Percentiles rank a stretch among this genome's conserved stretches.
These are phyloP conservation scores for Brettanomyces sp. DNA, from an alignment of 805 yeast species.

Conservation along the genomic window DNA sequence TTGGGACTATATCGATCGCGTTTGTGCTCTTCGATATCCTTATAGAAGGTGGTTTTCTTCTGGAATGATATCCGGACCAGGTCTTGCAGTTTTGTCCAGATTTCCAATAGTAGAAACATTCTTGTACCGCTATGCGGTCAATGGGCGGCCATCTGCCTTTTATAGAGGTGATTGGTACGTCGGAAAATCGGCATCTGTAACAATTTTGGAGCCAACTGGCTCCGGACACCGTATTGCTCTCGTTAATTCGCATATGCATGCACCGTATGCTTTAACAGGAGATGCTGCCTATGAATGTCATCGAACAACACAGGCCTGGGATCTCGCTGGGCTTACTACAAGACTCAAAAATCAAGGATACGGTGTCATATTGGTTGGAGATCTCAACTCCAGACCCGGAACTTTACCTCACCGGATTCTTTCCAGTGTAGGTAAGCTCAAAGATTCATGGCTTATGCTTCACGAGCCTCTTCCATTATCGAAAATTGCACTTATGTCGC, in stretches of 20 bases:
- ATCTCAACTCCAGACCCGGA: constrained; percentile 82
- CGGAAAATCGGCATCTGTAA: constrained; percentile 80
- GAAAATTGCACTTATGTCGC: constrained; percentile 36
- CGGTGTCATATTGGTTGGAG: constrained; percentile 86
- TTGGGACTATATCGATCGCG: constrained; percentile 52
- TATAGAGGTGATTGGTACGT: constrained; percentile 96
- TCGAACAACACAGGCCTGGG: constrained; percentile 95
- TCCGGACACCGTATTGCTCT: constrained; percentile 57
- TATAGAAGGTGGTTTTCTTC: constrained; percentile 63
- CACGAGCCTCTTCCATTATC: constrained; percentile 40
- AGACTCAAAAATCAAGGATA: constrained; percentile 65
- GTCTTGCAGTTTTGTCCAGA: constrained; percentile 74
- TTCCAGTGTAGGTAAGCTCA: constrained; percentile 55
- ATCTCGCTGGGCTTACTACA: constrained; percentile 59
- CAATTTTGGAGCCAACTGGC: constrained; percentile 46
- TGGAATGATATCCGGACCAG: constrained; percentile 90
- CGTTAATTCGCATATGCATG: constrained; percentile 93
- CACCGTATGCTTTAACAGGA: constrained; percentile 78
- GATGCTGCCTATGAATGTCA: constrained; percentile 89
- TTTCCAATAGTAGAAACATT: constrained; percentile 76
- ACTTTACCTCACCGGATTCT: constrained; percentile 72
- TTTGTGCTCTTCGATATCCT: constrained; percentile 43
- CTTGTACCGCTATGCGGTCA: constrained; percentile 78
- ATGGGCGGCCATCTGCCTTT: constrained; percentile 91
- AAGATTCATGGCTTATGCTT: constrained; percentile 74